Conservation (phyloP, 176 grass and related monocot species). For the Musa itinerans region DNA sequence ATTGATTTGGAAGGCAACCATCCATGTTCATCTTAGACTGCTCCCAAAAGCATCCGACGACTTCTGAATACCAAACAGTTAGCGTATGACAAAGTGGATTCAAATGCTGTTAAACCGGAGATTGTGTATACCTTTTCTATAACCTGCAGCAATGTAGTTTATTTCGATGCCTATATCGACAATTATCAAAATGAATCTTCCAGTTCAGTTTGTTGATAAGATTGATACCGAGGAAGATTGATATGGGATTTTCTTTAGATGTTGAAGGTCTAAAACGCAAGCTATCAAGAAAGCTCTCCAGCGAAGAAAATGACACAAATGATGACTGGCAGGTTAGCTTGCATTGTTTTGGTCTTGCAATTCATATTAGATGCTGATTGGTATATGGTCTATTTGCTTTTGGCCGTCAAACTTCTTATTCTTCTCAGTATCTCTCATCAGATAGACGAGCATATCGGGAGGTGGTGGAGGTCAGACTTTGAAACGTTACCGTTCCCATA, state of each 20-base stretch:
- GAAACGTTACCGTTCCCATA: slow-evolving; percentile 41
- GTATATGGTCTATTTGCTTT: neutral
- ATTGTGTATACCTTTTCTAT: neutral
- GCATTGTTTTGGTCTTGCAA: too few species aligned
- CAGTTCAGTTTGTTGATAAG: neutral
- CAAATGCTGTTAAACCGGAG: neutral
- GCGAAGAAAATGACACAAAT: neutral
- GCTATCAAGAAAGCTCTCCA: slow-evolving; percentile 40
- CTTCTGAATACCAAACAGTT: too few species aligned
- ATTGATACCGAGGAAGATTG: neutral
- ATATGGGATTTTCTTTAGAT: slow-evolving; percentile 24
- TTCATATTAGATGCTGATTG: neutral
- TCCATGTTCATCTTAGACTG: too few species aligned
- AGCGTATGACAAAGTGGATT: neutral
- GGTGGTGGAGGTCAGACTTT: slow-evolving; percentile 58
- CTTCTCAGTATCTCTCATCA: neutral
- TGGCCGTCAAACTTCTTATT: neutral
- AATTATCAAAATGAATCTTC: neutral
- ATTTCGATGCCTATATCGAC: neutral
- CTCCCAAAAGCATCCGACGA: too few species aligned
- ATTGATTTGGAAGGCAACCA: too few species aligned
- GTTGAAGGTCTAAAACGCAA: slow-evolving; percentile 51
- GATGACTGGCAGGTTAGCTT: slow-evolving; percentile 41
- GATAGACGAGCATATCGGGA: slow-evolving; percentile 37
- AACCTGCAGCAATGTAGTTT: neutral